These are phyloP conservation scores for Fonsecaea erecta DNA, from an alignment of 2,329 filamentous ascomycete genomes.

Conservation along the genomic window DNA sequence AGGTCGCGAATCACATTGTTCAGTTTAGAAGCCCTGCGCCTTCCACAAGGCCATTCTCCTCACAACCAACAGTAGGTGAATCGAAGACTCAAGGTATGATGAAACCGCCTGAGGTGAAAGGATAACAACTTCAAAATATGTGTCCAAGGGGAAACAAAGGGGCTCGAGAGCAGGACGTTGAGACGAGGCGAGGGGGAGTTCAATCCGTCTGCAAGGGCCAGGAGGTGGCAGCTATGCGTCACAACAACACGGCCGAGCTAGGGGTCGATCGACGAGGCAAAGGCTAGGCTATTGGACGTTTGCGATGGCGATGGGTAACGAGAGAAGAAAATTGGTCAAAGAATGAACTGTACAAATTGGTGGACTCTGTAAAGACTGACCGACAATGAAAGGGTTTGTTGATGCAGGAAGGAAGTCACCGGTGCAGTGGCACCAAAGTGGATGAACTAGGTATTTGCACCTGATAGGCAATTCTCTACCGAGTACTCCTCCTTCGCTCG, in stretches of 20 bases:
- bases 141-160: conserved; percentile 22
- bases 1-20: conserved; percentile 25
- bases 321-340: neutral
- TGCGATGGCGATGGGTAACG: neutral
- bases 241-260: conserved; percentile 16
- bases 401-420: neutral
- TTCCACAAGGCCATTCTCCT: conserved; percentile 4
- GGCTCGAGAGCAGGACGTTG: conserved; percentile 1
- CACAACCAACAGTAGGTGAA: neutral
- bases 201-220: conserved; percentile 28
- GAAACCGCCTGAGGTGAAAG: neutral
- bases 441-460: neutral
- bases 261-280: neutral
- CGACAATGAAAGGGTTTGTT: neutral
- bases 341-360: conserved; percentile 4
- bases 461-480: too few relatives aligned
- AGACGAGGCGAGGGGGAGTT: conserved; percentile 25
- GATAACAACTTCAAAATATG: conserved; percentile 14
- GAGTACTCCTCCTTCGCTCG: neutral
- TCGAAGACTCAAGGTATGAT: neutral
- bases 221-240: conserved; percentile 28
- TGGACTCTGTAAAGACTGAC: neutral
- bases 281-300: neutral
- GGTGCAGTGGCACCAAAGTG: neutral
- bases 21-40: conserved; percentile 12